phyloP scores from a whole-genome alignment of 1,284 basidiomycete genomes.

The Gastroboletus turbinatus region DNA sequence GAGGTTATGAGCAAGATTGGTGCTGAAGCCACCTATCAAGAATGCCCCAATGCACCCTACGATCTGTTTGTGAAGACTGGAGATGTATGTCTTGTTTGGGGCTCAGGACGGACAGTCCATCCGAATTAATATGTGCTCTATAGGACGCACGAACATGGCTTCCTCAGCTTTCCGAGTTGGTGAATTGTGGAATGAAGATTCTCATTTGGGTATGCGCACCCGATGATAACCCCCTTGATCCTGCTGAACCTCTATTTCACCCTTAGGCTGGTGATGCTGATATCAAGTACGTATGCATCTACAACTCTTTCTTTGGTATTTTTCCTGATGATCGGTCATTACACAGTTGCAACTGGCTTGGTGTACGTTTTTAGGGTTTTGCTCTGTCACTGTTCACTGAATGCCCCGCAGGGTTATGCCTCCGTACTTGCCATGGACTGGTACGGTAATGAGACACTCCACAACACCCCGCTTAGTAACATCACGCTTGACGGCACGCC shows the following conservation, averaged over 20 bases:
- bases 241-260: not conserved
- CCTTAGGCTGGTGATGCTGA: slow-evolving; percentile 62
- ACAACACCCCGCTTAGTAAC: slow-evolving; percentile 52
- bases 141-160: slow-evolving; percentile 57
- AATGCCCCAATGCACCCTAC: slow-evolving; percentile 46
- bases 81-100: slow-evolving; percentile 26
- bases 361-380: slow-evolving; percentile 29
- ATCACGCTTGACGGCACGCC: slow-evolving; percentile 53
- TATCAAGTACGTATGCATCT: slow-evolving; percentile 46
- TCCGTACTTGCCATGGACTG: slow-evolving; percentile 61
- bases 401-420: slow-evolving; percentile 37
- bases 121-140: slow-evolving; percentile 1
- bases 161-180: slow-evolving; percentile 51
- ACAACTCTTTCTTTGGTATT: not conserved
- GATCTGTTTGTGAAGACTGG: slow-evolving; percentile 41
- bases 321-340: not conserved
- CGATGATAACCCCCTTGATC: not conserved
- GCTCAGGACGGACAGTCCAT: slow-evolving; percentile 10
- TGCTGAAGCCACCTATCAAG: slow-evolving; percentile 46
- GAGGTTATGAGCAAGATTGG: slow-evolving; percentile 48
- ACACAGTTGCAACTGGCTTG: slow-evolving; percentile 62
- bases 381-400: not conserved
- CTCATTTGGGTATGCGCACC: slow-evolving; percentile 54
- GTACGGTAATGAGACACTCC: slow-evolving; percentile 52
- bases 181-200: slow-evolving; percentile 52